A percentile compares a stretch with the other conserved stretches of the same genome.
Conservation (phyloP, 805 yeast genomes). For the Priceomyces carsonii region DNA sequence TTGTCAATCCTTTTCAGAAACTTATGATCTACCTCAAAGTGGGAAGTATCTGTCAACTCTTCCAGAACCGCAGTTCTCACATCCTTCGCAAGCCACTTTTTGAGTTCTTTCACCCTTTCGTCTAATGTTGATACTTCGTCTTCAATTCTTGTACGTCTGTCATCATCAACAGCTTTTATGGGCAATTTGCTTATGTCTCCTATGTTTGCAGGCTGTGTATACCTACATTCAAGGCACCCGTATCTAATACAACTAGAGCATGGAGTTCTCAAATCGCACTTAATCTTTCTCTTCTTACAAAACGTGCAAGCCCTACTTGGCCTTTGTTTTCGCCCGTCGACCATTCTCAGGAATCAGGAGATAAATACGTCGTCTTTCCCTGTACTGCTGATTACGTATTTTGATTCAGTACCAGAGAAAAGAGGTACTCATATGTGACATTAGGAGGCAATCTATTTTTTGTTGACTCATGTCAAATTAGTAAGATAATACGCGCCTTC, state of each 20-base stretch:
- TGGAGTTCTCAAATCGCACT: constrained; percentile 26
- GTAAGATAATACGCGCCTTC: neutral
- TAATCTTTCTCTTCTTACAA: constrained; percentile 21
- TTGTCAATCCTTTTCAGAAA: no score
- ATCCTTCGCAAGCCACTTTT: no score
- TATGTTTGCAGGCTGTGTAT: neutral
- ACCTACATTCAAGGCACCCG: constrained; percentile 1
- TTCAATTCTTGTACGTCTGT: neutral
- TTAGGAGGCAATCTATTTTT: neutral
- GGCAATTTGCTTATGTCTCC: no score
- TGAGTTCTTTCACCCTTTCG: neutral
- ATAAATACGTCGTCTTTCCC: neutral
- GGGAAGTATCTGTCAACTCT: no score
- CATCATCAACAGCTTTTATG: no score
- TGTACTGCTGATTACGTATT: no score
- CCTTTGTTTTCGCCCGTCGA: neutral
- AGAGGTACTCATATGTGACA: no score
- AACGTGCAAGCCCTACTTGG: constrained; percentile 3
- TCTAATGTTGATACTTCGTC: neutral
- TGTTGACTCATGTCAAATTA: neutral
- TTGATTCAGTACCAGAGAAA: no score
- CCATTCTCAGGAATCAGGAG: neutral
- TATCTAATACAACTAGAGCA: constrained; percentile 21
- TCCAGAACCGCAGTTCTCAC: no score
- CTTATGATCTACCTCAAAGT: no score